Conservation (phyloP, 139 green algal species). For the Marvania coccoides region DNA sequence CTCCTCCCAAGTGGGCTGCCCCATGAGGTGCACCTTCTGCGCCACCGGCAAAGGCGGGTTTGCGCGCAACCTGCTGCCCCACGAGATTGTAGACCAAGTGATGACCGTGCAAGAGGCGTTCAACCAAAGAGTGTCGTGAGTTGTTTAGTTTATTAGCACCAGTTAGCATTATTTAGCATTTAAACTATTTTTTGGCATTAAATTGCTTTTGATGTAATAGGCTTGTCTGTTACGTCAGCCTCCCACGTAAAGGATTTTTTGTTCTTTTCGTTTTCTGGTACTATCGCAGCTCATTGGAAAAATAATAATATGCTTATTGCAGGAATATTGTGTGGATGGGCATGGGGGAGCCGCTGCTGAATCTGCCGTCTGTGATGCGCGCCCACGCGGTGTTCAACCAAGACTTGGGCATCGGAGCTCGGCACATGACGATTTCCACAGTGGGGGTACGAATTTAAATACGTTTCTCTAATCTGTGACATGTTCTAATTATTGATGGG, state of each 20-base stretch:
- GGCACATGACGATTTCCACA: slow-evolving; percentile 93
- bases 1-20: slow-evolving; percentile 93
- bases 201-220: no score
- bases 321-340: slow-evolving; percentile 88
- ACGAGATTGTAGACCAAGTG: slow-evolving; percentile 94
- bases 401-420: slow-evolving; percentile 76
- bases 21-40: slow-evolving; percentile 97
- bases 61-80: slow-evolving; percentile 77
- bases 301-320: no score
- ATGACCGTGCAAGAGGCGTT: slow-evolving; percentile 59
- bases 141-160: neutral
- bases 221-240: no score
- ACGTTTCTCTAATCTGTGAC: no score
- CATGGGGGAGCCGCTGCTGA: slow-evolving; percentile 94
- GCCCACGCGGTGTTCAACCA: slow-evolving; percentile 70
- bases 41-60: slow-evolving; percentile 96
- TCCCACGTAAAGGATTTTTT: no score
- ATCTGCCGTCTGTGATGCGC: slow-evolving; percentile 68
- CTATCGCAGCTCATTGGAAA: no score
- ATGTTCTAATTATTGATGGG: no score
- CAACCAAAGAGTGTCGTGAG: slow-evolving; percentile 8
- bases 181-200: no score
- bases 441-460: no score
- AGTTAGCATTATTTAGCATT: neutral
- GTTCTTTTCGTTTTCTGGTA: neutral